A percentile compares a stretch with the other conserved stretches of the same genome.
Conservation (phyloP, 1,284 basidiomycete species). For the Anthracocystis walkeri region DNA sequence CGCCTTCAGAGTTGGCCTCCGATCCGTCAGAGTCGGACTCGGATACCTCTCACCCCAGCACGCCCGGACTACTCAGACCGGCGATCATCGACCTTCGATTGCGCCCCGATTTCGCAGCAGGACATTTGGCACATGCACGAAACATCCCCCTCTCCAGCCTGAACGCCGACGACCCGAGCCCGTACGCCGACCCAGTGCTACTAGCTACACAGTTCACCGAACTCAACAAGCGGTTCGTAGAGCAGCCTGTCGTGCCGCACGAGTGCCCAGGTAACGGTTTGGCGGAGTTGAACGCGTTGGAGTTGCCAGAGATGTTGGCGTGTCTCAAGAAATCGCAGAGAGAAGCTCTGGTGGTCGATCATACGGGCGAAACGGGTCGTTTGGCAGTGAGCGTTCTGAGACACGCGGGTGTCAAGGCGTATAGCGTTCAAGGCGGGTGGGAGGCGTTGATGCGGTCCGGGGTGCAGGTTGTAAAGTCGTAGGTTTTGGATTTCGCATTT, state of each 20-base stretch:
- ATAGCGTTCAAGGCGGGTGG: conserved; percentile 16
- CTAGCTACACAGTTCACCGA: conserved; percentile 41
- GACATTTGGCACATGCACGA: conserved; percentile 18
- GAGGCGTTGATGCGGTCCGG: background rate
- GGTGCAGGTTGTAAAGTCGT: conserved; percentile 12
- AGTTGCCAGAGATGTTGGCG: conserved; percentile 27
- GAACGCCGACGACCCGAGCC: conserved; percentile 20
- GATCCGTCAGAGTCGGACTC: conserved; percentile 18
- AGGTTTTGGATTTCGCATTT: background rate
- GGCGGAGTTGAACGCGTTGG: conserved; percentile 18
- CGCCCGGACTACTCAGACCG: conserved; percentile 15
- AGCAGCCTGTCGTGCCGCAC: conserved; percentile 10
- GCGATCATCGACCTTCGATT: conserved; percentile 34
- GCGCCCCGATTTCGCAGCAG: conserved; percentile 11
- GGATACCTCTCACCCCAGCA: background rate
- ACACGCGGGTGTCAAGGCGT: conserved; percentile 41
- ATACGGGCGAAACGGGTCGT: conserved; percentile 27
- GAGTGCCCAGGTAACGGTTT: conserved; percentile 24
- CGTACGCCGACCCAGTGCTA: conserved; percentile 36
- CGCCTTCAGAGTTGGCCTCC: conserved; percentile 11
- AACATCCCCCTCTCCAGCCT: conserved; percentile 37
- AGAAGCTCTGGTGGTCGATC: conserved; percentile 34
- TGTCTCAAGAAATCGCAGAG: conserved; percentile 16
- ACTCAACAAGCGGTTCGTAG: conserved; percentile 28
- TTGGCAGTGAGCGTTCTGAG: conserved; percentile 30